Conservation (phyloP, 1,139 yeast species). For the Debaryomyces robertsiae region DNA sequence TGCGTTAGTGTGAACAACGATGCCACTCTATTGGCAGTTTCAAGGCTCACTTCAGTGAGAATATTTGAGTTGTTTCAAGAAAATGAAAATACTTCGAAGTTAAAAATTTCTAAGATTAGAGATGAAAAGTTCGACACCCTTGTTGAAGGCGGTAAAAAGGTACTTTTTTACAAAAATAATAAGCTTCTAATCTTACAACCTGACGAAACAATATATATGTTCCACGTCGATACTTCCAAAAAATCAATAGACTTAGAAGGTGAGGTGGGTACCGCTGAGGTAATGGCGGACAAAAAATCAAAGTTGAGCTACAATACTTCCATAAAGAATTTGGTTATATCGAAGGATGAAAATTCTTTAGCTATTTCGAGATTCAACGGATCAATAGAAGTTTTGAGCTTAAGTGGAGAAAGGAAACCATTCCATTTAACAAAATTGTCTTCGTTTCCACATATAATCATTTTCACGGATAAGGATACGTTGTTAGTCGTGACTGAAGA, state of each 20-base stretch:
- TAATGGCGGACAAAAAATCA: slow-evolving; percentile 16
- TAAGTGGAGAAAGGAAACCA: slow-evolving; percentile 20
- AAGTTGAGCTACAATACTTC: slow-evolving; percentile 40
- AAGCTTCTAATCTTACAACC: slow-evolving; percentile 61
- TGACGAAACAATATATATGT: slow-evolving; percentile 62
- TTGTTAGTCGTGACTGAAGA: slow-evolving; percentile 73
- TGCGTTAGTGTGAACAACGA: slow-evolving; percentile 67
- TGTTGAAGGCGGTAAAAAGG: slow-evolving; percentile 58
- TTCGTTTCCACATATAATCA: slow-evolving; percentile 62
- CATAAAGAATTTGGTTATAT: slow-evolving; percentile 54
- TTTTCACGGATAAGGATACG: slow-evolving; percentile 50
- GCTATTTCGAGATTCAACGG: slow-evolving; percentile 69
- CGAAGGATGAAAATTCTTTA: slow-evolving; percentile 44
- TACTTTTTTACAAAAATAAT: slow-evolving; percentile 45
- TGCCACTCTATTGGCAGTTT: slow-evolving; percentile 69
- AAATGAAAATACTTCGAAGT: slow-evolving; percentile 31
- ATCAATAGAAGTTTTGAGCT: slow-evolving; percentile 54
- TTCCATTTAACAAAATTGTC: slow-evolving; percentile 52
- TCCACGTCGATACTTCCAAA: slow-evolving; percentile 38
- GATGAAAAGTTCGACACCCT: slow-evolving; percentile 49
- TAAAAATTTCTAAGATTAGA: slow-evolving; percentile 55
- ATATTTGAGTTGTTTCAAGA: slow-evolving; percentile 58
- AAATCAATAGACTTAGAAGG: slow-evolving; percentile 35
- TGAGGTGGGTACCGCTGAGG: slow-evolving; percentile 42
- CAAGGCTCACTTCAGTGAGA: slow-evolving; percentile 69